Evolutionary conservation across 2,329 filamentous ascomycete genomes (phyloP).

Genomic region (Trichoderma brevicompactum): DNA sequence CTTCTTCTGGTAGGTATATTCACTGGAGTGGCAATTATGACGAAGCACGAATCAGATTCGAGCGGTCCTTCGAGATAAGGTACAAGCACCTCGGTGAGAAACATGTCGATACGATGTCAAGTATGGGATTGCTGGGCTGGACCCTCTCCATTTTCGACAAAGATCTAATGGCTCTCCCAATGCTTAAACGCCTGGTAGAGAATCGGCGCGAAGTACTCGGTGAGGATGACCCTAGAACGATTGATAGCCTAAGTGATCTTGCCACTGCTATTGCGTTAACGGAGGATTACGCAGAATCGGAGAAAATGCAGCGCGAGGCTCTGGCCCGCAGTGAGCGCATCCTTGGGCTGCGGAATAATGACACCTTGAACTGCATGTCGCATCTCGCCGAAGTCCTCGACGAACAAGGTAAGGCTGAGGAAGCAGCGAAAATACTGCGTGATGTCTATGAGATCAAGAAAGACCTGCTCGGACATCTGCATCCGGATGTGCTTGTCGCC

Average conservation of each 20-base stretch:
- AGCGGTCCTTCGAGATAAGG: constrained; percentile 14
- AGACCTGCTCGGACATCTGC: background rate
- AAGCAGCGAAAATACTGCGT: background rate
- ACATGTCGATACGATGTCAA: constrained; percentile 21
- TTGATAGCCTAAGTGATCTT: constrained; percentile 18
- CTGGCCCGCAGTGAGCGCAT: constrained; percentile 16
- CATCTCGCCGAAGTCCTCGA: constrained; percentile 11
- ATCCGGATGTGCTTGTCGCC: background rate
- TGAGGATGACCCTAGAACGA: constrained; percentile 15
- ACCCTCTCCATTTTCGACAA: background rate
- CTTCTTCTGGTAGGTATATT: constrained; percentile 20
- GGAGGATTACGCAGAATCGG: background rate
- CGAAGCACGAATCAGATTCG: constrained; percentile 18
- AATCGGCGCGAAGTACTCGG: constrained; percentile 17
- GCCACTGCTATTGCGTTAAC: constrained; percentile 7
- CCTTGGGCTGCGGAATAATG: background rate
- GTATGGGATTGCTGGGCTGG: constrained; percentile 19
- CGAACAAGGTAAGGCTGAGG: constrained; percentile 5
- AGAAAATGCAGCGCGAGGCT: constrained; percentile 26
- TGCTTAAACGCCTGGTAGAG: constrained; percentile 9
- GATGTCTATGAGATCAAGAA: background rate
- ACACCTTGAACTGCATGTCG: constrained; percentile 18
- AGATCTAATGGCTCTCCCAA: background rate
- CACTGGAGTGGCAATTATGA: constrained; percentile 22
- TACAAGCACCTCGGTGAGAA: constrained; percentile 9